phyloP scores from a whole-genome alignment of 2,329 filamentous ascomycete species.

The Neonectria faginata region DNA sequence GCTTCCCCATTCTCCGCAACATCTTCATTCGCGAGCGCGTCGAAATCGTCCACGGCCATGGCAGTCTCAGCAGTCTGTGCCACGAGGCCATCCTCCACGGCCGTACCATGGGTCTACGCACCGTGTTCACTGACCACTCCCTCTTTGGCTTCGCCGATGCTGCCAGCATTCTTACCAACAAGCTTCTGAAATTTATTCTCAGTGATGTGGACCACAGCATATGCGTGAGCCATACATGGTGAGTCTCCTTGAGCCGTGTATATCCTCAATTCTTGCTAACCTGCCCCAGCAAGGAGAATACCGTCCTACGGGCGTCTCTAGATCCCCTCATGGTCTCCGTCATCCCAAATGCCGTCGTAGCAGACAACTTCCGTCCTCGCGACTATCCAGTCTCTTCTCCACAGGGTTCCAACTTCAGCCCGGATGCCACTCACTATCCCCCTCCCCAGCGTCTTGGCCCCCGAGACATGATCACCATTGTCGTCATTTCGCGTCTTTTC shows the following conservation, averaged over 20 bases:
- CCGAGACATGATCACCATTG: conserved; percentile 91
- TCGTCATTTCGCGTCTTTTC: conserved; percentile 96
- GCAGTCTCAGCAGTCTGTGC: conserved; percentile 90
- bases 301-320: conserved; percentile 90
- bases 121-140: conserved; percentile 97
- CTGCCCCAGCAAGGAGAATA: conserved; percentile 88
- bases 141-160: conserved; percentile 98
- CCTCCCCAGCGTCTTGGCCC: conserved; percentile 79
- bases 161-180: conserved; percentile 95
- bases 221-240: conserved; percentile 98
- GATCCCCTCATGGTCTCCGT: conserved; percentile 98
- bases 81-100: conserved; percentile 96
- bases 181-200: conserved; percentile 93
- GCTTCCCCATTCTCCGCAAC: conserved; percentile 97
- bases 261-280: conserved; percentile 32
- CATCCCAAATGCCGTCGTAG: conserved; percentile 96
- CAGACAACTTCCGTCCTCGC: conserved; percentile 89
- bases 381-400: conserved; percentile 53
- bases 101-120: conserved; percentile 93
- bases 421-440: conserved; percentile 50
- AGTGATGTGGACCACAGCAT: conserved; percentile 99
- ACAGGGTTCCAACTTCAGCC: conserved; percentile 51
- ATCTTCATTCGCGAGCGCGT: conserved; percentile 95
- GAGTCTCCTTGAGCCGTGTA: conserved; percentile 42
- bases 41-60: conserved; percentile 98